These are phyloP conservation scores for Paradendryphiella salina DNA, from an alignment of 2,329 filamentous ascomycete species.

Conservation along the genomic window DNA sequence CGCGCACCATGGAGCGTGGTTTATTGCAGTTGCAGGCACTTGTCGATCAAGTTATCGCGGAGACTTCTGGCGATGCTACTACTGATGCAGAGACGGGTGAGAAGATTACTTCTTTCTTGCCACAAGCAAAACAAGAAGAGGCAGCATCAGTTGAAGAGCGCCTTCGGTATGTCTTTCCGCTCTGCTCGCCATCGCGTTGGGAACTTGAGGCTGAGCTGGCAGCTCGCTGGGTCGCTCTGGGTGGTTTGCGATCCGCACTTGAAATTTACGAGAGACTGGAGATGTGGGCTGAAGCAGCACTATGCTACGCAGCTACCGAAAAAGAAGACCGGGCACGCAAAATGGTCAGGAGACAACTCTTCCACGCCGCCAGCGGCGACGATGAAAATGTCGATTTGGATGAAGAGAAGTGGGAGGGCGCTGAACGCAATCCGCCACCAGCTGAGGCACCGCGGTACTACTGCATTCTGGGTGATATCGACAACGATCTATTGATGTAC, in stretches of 20 bases:
- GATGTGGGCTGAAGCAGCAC: constrained; percentile 91
- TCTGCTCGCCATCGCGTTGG: constrained; percentile 86
- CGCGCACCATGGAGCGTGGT: constrained; percentile 84
- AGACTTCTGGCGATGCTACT: constrained; percentile 60
- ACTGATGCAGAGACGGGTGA: constrained; percentile 33
- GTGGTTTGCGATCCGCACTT: constrained; percentile 83
- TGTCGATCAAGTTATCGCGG: constrained; percentile 91
- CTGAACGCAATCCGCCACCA: constrained; percentile 70
- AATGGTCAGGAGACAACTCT: constrained; percentile 78
- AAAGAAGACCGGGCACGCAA: constrained; percentile 80
- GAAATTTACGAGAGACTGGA: constrained; percentile 94
- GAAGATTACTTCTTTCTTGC: constrained; percentile 76
- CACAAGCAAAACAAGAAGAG: constrained; percentile 72
- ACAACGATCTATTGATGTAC: constrained; percentile 74
- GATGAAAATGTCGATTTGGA: constrained; percentile 49
- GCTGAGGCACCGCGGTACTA: constrained; percentile 84
- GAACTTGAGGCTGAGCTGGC: constrained; percentile 92
- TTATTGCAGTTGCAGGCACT: constrained; percentile 92
- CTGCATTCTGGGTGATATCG: constrained; percentile 91
- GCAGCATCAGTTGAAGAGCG: constrained; percentile 77
- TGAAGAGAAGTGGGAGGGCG: constrained; percentile 63
- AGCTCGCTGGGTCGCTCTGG: constrained; percentile 86
- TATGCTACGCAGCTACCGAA: constrained; percentile 81
- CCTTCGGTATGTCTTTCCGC: constrained; percentile 78
- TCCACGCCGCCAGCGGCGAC: constrained; percentile 61